Conservation (phyloP, 2,329 filamentous ascomycete species). For the Cercospora canescens region DNA sequence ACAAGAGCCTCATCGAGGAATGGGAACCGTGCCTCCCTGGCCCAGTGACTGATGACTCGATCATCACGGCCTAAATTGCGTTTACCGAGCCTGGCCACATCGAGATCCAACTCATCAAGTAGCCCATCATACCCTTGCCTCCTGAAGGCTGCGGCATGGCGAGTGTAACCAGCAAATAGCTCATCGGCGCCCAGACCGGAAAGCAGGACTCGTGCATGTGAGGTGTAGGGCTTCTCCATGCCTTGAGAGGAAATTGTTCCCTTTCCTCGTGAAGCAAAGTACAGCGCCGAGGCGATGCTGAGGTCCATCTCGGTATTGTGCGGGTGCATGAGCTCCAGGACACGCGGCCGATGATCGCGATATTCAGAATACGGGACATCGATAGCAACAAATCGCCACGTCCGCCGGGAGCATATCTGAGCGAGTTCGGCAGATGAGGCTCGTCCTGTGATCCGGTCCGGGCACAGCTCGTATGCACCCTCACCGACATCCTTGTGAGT, state of each 20-base stretch:
- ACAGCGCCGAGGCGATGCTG: slow-evolving; percentile 90
- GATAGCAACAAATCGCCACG: slow-evolving; percentile 83
- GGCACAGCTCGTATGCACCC: slow-evolving; percentile 74
- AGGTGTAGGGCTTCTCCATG: slow-evolving; percentile 54
- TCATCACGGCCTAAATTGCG: slow-evolving; percentile 96
- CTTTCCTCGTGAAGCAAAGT: slow-evolving; percentile 81
- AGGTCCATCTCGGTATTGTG: slow-evolving; percentile 99
- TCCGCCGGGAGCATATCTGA: slow-evolving; percentile 65
- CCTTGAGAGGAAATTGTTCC: slow-evolving; percentile 35
- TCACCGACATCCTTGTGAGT: slow-evolving; percentile 43
- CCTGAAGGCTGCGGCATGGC: slow-evolving; percentile 76
- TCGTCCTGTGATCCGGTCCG: slow-evolving; percentile 84
- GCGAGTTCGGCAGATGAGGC: slow-evolving; percentile 75
- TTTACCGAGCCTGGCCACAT: slow-evolving; percentile 82
- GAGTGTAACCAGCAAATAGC: slow-evolving; percentile 88
- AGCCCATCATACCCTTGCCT: slow-evolving; percentile 70
- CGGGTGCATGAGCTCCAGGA: slow-evolving; percentile 80
- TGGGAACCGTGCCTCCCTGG: slow-evolving; percentile 84
- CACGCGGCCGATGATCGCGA: slow-evolving; percentile 63
- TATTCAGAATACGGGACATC: slow-evolving; percentile 81
- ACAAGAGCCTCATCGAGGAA: slow-evolving; percentile 87
- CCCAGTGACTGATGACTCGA: slow-evolving; percentile 85
- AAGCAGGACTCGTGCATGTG: slow-evolving; percentile 77
- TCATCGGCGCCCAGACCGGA: slow-evolving; percentile 96
- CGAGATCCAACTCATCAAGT: slow-evolving; percentile 78